Evolutionary conservation across 352 stramenopile species (phyloP), one percentile per base, ranked within the genome.

Genomic region (Phytophthora pinifolia): DNA sequence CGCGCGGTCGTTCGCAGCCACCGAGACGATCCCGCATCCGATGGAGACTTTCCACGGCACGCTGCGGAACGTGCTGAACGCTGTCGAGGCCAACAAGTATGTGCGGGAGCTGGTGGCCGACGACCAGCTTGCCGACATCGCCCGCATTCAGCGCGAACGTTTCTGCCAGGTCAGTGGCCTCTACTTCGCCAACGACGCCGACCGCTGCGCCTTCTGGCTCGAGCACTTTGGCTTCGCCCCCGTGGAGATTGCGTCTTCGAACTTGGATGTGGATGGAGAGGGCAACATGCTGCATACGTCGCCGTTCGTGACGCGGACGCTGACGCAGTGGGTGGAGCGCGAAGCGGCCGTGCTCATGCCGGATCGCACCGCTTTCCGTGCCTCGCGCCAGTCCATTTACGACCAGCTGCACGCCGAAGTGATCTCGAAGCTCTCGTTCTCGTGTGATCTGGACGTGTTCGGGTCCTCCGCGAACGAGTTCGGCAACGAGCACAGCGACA

Each of bases 381-480:
- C 62, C 20, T 68, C 70, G 20, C 77, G 83, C 1, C 79, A 90
- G 55, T 61, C 65, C 10, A 90, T 94, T 54, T 90, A 87, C 45
- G 73, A 90, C 17, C 61, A 79, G 9, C 48, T 94, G 10, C 67
- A 84, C 41, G 55, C 48, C n/a, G 53, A 90, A 3, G 76, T 92
- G 12, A 73, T 89, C 5, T 58, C 72, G 6, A 77, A 83, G 55
- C 56, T 87, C n/a, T 67, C 70, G 15, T 70, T 79, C 31, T 48
- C 73, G 20, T 79, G 74, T 14, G 73, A 86, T 15, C 50, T 95
- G 32, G 83, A 91, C 39, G 81, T 95, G 14, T 99, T 99, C 76
- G 97, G 97, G 4, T 99, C 96, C 14, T 98, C 88, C 35, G 89
- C 87, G 2, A 99, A 99, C 67, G 92, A 97, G 48, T 99, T 99